Base-by-base conservation (phyloP, 192 early-diverging fungal genomes). In the Glomus cerebriforme region DNA sequence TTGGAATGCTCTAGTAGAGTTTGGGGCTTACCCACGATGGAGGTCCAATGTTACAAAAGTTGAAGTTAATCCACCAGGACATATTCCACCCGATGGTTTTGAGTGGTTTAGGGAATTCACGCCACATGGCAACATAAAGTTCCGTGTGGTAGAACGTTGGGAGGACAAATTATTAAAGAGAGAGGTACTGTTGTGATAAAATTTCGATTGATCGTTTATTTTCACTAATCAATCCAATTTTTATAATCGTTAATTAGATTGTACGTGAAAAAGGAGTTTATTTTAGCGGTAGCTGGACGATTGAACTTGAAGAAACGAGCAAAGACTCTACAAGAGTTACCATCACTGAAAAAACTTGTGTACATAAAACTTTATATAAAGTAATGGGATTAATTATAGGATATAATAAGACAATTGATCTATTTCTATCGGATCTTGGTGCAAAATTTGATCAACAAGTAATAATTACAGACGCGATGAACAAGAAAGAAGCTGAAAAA, bases 221-320 rank as follows among this genome's bases (percentile, higher is more conserved):
- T 64, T 17, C 19, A 27, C 9, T 39, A 39, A 39, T 39, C 39
- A 2, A 43, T 12, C 37, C 9, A 60, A 4, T 64, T 64, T 22
- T 34, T 34, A 32, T 19, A 7, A 32, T 34, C 3, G 5, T 10
- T 34, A 22, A 34, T n/a, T 37, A 69, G 67, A 69, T 69, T 35
- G 67, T 69, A 69, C 67, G 67, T n/a, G 67, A 69, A 37, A n/a
- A 37, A 69, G 67, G 67, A 43, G 34, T 31, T 37, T 35, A 69
- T n/a, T n/a, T 69, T 12, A 69, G 34, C 8, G 67, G 67, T 43
- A 69, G 67, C 8, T 69, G 67, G 67, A 35, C 35, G 9, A 69
- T 69, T 69, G 67, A 69, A 69, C n/a, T 69, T 35, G 67, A 69
- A 37, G 10, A n/a, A 12, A 69, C n/a, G 19, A 27, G 22, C 22